Evolutionary conservation across 106 monocot genomes (phyloP), one percentile per base, ranked within the genome.

Genomic region (Xerophyta viscosa): DNA sequence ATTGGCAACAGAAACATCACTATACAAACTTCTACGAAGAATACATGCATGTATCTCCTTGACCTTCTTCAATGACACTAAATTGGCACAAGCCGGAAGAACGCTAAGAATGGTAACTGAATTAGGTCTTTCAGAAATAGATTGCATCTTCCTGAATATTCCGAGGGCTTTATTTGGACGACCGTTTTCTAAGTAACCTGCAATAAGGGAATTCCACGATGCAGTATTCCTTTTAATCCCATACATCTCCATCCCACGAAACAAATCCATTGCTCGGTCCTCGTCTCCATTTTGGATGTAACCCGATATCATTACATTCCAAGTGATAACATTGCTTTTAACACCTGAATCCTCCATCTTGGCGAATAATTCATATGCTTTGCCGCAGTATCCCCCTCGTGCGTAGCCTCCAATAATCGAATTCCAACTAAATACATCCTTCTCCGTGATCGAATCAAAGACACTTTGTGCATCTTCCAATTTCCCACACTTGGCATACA

Each of bases 361-460:
- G 8, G 62, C 64, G 69, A 94, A 94, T 21, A 94, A 74, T 2
- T 81, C 84, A 46, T 76, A 65, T 1, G 94, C 88, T 65, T 70
- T 88, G 17, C 84, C 77, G 41, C 81, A 84, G 67, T 72, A 78
- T 2, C 94, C 88, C 64, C 61, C 72, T 48, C 74, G 83, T 14
- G 70, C 57, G 52, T 84, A 94, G 8, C 84, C 84, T 47, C 72
- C 72, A 48, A 94, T 88, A 64, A 94, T 81, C 27, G 94, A 88
- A 62, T 94, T 94, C 94, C 88, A 94, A 27, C 88, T 78, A 58
- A 88, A 77, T 27, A 78, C 69, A 65, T 94, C 94, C 49, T 71
- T 88, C 21, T 78, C 76, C 0, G 26, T 17, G 8, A 81, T 67
- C 20, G 14, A 36, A 43, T 68, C 52, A 49, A 94, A 94, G 17